Evolutionary conservation across 2,329 filamentous ascomycete species (phyloP).

Genomic region (Teratosphaeria gauchensis): DNA sequence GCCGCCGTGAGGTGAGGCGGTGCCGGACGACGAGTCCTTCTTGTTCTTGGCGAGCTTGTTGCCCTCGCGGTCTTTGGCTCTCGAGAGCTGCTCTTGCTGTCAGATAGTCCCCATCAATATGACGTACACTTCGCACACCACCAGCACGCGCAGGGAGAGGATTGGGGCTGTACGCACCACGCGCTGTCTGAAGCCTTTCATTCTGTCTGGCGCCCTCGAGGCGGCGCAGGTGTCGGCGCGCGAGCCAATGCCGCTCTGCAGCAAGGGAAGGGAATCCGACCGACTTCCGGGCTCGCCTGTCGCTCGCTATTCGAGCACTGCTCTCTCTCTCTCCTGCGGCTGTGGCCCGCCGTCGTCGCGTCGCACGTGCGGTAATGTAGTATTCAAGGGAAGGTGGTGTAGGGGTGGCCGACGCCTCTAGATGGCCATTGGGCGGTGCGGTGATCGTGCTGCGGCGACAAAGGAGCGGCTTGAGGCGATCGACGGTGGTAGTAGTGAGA

Average conservation of each 20-base stretch:
- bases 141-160: slow-evolving; percentile 9
- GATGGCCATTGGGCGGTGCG: slow-evolving; percentile 1
- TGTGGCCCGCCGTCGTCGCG: background rate
- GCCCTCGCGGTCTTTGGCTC: slow-evolving; percentile 45
- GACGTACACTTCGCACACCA: slow-evolving; percentile 12
- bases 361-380: background rate
- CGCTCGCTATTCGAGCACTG: background rate
- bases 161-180: slow-evolving; percentile 60
- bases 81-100: slow-evolving; percentile 75
- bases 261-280: slow-evolving; percentile 4
- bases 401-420: background rate
- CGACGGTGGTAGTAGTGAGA: background rate
- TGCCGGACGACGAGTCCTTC: slow-evolving; percentile 52
- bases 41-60: slow-evolving; percentile 62
- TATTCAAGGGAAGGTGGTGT: background rate
- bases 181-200: slow-evolving; percentile 97
- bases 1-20: slow-evolving; percentile 61
- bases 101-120: slow-evolving; percentile 19
- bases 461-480: slow-evolving; percentile 1
- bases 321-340: background rate
- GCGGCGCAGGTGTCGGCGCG: background rate
- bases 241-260: background rate
- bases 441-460: background rate
- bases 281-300: background rate
- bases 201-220: slow-evolving; percentile 33